Base-by-base conservation (phyloP, 805 yeast genomes). In the Wickerhamia fluorescens region DNA sequence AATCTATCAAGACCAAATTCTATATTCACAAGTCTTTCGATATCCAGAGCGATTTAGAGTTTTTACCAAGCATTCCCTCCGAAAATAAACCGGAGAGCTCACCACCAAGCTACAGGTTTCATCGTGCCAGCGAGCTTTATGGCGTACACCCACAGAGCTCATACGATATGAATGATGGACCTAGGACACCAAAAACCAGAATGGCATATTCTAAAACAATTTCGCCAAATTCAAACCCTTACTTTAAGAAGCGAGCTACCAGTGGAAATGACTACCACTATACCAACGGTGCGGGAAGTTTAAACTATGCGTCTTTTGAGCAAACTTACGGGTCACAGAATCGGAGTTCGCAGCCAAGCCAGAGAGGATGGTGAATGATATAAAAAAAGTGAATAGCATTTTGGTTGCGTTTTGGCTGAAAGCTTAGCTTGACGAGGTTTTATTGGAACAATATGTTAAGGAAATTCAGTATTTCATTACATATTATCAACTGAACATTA, bases 21-120 rank as follows among this genome's bases (percentile, higher is more conserved):
- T 71, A 77, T 40, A 68, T 76, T 22, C 73, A 77, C 44, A 71
- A 81, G 41, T 77, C 85, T 21, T 78, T 81, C 49, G 87, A 78
- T 40, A 47, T 66, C 23, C 85, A 76, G 48, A 83, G 80, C 41
- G 89, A 81, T 50, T 47, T 69, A 28, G 88, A 78, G 55, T 82
- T 82, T 33, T 44, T 56, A 26, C 62, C 62, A 4, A 39, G 44
- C 23, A 44, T 56, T 20, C 51, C 32, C 5, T 17, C 30, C 19
- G 40, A 36, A 9, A 10, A 14, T 3, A 13, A 11, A 5, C n/a
- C 23, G 6, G 16, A 15, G 10, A 2, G 10, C 14, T 6, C 23
- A 10, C 20, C 27, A 8, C 26, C n/a, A n/a, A n/a, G n/a, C n/a
- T n/a, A n/a, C n/a, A n/a, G n/a, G n/a, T n/a, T n/a, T n/a, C n/a